Percentiles rank a stretch among this genome's conserved stretches.
These are phyloP conservation scores for Arthrobotrys pseudoclavata DNA, from an alignment of 2,329 filamentous ascomycete species.

Conservation along the genomic window DNA sequence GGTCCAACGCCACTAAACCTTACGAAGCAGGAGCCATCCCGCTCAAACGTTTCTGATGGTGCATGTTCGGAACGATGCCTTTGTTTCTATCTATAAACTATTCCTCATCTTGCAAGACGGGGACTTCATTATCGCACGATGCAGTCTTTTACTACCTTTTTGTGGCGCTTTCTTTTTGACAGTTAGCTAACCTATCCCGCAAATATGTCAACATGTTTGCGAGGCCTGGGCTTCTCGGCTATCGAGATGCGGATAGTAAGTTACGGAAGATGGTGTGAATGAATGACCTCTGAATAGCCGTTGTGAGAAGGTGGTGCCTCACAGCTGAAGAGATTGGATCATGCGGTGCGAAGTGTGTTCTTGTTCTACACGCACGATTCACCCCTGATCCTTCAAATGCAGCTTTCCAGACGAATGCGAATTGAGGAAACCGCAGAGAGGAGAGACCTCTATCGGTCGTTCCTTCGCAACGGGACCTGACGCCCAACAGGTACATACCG, in stretches of 20 bases:
- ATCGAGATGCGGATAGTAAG: slow-evolving; percentile 3
- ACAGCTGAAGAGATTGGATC: slow-evolving; percentile 14
- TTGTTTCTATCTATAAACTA: slow-evolving; percentile 43
- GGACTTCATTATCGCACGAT: slow-evolving; percentile 51
- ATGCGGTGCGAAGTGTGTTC: slow-evolving; percentile 26
- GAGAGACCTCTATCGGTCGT: slow-evolving; percentile 7
- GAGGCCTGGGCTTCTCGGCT: slow-evolving; percentile 14
- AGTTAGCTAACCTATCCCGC: background rate
- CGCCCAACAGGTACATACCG: slow-evolving; percentile 8
- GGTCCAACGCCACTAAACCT: slow-evolving; percentile 31
- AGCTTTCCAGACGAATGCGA: background rate
- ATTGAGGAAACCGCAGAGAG: background rate
- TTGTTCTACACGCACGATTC: slow-evolving; percentile 6
- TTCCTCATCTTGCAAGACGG: slow-evolving; percentile 30
- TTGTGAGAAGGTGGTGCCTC: slow-evolving; percentile 42
- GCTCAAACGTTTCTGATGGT: slow-evolving; percentile 27
- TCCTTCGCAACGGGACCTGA: slow-evolving; percentile 23
- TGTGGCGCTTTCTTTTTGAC: slow-evolving; percentile 34
- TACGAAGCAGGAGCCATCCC: slow-evolving; percentile 48
- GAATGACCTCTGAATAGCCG: slow-evolving; percentile 12
- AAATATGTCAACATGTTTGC: background rate
- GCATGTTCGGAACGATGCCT: slow-evolving; percentile 6
- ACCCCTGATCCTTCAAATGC: slow-evolving; percentile 19
- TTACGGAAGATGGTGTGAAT: background rate
- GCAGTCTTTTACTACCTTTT: slow-evolving; percentile 4